These are phyloP conservation scores for Aureobasidium sp. DNA, from an alignment of 2,329 filamentous ascomycete genomes.

Conservation along the genomic window DNA sequence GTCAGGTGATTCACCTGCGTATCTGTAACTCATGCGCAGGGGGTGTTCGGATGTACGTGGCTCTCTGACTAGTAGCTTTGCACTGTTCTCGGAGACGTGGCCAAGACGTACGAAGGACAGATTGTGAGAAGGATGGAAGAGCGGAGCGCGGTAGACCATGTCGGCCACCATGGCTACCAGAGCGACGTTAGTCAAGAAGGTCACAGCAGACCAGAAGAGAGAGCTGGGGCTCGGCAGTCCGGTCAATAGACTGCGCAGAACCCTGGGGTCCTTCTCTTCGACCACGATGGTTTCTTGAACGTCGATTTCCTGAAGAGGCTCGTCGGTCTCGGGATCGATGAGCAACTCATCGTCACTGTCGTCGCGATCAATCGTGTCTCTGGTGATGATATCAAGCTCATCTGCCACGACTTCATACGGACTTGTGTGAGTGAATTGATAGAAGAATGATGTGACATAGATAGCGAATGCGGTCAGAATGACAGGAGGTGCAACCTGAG, in stretches of 20 bases:
- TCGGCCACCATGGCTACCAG: slow-evolving; percentile 66
- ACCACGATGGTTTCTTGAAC: slow-evolving; percentile 56
- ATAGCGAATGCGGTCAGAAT: slow-evolving; percentile 34
- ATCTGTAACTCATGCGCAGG: slow-evolving; percentile 57
- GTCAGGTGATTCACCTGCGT: slow-evolving; percentile 33
- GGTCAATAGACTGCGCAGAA: slow-evolving; percentile 59
- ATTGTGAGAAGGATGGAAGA: slow-evolving; percentile 62
- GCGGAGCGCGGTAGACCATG: slow-evolving; percentile 63
- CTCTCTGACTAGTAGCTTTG: slow-evolving; percentile 76
- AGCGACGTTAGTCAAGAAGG: slow-evolving; percentile 55
- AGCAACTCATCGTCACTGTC: slow-evolving; percentile 27
- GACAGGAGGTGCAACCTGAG: slow-evolving; percentile 25
- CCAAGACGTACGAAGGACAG: slow-evolving; percentile 81
- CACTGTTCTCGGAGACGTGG: slow-evolving; percentile 72
- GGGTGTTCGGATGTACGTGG: slow-evolving; percentile 68
- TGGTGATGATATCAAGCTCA: slow-evolving; percentile 31
- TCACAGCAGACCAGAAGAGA: slow-evolving; percentile 55
- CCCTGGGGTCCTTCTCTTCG: slow-evolving; percentile 47
- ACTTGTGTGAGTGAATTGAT: slow-evolving; percentile 23
- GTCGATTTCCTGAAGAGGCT: slow-evolving; percentile 40
- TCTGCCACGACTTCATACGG: slow-evolving; percentile 28
- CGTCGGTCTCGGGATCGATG: slow-evolving; percentile 30
- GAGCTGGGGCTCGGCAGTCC: slow-evolving; percentile 70
- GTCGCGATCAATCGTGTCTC: slow-evolving; percentile 30
- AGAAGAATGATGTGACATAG: slow-evolving; percentile 37